Evolutionary conservation across 306 rosid species (phyloP), one percentile per base, ranked within the genome.

Genomic region (Sicyos edulis): DNA sequence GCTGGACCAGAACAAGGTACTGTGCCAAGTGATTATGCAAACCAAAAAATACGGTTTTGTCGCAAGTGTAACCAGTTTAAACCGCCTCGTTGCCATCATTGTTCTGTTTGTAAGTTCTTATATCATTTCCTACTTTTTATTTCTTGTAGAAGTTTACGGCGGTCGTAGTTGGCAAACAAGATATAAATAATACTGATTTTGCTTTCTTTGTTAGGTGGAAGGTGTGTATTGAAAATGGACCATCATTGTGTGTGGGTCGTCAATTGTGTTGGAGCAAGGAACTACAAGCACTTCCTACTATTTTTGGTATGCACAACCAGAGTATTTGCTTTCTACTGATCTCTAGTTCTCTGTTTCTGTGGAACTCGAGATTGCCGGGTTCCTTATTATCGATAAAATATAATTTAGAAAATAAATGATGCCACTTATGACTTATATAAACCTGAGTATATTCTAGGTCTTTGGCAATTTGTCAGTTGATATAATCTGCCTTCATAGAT

Each of bases 161-260:
- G 16, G 54, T 17, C 75, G 53, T 32, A 17, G 24, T 64, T 47
- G 37, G 45, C 44, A 19, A 34, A 78, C 53, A 5, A 5, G 53
- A 34, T 63, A 17, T 67, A 64, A 71, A 49, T 54, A 63, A n/a
- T n/a, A n/a, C 78, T 76, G 50, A 79, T 76, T 61, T 60, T 7
- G 65, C 54, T 75, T 45, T 54, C 47, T 54, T 72, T 75, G 83
- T 74, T 72, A 89, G 96, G 92, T 83, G 88, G 91, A 74, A 89
- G 87, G 78, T 90, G 96, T 63, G 53, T 90, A 73, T 75, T 90
- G 74, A 90, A 87, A 83, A 86, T 90, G 96, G 96, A 90, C 55
- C 96, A 87, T 77, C 96, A 90, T 62, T 90, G 96, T 76, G 86
- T 90, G 24, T 90, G 92, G 92, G 92, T 90, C 34, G 92, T 87